Conservation (phyloP, 2,329 filamentous ascomycete species). For the Colletotrichum paranaense region DNA sequence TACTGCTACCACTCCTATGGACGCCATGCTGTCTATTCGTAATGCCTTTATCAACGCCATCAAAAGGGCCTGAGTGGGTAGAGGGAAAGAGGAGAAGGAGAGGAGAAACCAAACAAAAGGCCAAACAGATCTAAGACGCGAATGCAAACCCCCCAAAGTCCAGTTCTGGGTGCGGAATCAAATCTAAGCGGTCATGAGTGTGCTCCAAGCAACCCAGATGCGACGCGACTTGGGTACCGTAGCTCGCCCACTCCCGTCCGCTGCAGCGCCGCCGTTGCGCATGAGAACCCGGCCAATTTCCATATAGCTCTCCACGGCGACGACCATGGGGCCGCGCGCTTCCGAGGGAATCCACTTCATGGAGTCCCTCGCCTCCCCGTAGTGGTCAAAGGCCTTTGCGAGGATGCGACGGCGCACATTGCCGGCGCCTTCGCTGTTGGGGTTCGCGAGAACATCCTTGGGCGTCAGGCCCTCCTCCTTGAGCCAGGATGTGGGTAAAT, state of each 20-base stretch:
- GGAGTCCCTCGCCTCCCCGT: conserved; percentile 62
- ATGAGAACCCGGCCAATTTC: conserved; percentile 76
- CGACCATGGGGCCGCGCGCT: conserved; percentile 72
- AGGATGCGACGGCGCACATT: conserved; percentile 65
- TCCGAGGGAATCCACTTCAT: conserved; percentile 72
- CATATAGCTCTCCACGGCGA: conserved; percentile 81
- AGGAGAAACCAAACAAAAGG: neutral
- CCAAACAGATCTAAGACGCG: neutral
- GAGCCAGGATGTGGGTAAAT: conserved; percentile 75
- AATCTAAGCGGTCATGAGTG: conserved; percentile 47
- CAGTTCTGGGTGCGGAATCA: too few species aligned
- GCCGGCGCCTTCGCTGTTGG: conserved; percentile 59
- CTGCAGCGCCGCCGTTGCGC: conserved; percentile 13
- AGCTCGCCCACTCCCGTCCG: conserved; percentile 44
- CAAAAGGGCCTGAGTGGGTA: neutral
- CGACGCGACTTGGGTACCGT: conserved; percentile 59
- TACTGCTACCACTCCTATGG: neutral
- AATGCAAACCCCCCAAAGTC: neutral
- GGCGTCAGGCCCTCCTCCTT: conserved; percentile 65
- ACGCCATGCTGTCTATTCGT: conserved; percentile 18
- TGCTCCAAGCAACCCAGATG: conserved; percentile 68
- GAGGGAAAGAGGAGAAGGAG: neutral
- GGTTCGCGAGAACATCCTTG: conserved; percentile 63
- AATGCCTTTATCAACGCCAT: conserved; percentile 22
- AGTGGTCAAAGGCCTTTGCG: conserved; percentile 70